Evolutionary conservation across 768 basidiomycete genomes (phyloP).

Genomic region (Rubroboletus pulcherrimus): DNA sequence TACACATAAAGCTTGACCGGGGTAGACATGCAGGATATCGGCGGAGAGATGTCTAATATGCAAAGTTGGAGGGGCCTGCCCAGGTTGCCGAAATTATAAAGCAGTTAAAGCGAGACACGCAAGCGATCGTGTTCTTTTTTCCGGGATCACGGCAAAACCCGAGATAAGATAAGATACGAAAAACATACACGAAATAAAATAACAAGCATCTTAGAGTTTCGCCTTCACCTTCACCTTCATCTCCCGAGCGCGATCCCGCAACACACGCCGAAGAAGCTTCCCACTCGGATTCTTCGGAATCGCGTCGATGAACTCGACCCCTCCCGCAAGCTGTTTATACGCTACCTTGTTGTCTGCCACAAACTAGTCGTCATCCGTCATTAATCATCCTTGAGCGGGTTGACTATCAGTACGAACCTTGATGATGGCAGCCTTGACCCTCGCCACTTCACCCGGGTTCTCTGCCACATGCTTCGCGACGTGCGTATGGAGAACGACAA

Average conservation of each 20-base stretch:
- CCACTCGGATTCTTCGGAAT: conserved; percentile 68
- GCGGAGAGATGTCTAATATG: background rate
- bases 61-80: background rate
- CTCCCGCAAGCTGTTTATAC: conserved; percentile 59
- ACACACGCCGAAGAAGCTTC: conserved; percentile 48
- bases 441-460: conserved; percentile 27
- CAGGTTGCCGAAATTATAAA: conserved; percentile 3
- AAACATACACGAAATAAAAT: background rate
- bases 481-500: conserved; percentile 49
- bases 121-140: conserved; percentile 3
- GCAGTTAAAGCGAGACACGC: conserved; percentile 8
- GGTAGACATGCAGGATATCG: conserved; percentile 17
- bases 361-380: conserved; percentile 33
- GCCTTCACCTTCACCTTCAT: conserved; percentile 17
- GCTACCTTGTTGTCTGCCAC: conserved; percentile 51
- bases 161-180: conserved; percentile 23
- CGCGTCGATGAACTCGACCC: conserved; percentile 50
- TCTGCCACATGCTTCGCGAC: conserved; percentile 35
- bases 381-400: background rate
- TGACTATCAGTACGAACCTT: conserved; percentile 35
- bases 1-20: conserved; percentile 84
- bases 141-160: background rate
- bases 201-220: conserved; percentile 16
- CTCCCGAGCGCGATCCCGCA: conserved; percentile 49
- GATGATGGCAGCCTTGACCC: conserved; percentile 43